Evolutionary conservation across 2,329 filamentous ascomycete species (phyloP), one percentile per base, ranked within the genome.

Genomic region (Epichloe hybrida): DNA sequence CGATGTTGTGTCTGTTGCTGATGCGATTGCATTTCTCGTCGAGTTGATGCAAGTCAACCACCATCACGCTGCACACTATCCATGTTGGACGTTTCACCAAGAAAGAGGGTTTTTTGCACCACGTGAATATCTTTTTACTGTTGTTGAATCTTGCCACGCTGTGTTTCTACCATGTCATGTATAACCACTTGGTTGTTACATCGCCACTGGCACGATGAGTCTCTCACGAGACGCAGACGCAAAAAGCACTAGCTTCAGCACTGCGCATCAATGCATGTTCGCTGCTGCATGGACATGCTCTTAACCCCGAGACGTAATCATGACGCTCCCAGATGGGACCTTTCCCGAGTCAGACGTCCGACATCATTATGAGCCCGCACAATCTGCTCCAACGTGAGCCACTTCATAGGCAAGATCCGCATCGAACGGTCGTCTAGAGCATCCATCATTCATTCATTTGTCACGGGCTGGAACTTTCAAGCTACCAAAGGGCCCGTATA

Each of bases 381-480:
- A 48, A 49, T 49, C 38, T 54, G 54, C 48, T 50, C 52, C 55
- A 52, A 50, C 50, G 50, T 50, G 57, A 55, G 57, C 54, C 49
- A 55, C 49, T 52, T 54, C 44, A 5, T 36, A 1, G 38, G 46
- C 42, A 42, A 37, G n/a, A 23, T 50, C 44, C 43, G 42, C 45
- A 27, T 55, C 53, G 51, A 58, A 53, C 42, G 39, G 13, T 53
- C 54, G 55, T 57, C 56, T 58, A 35, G 27, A 49, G 53, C 51
- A 47, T 55, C 42, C 54, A 51, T 57, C 46, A 38, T 49, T 31
- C 44, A 45, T 27, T 41, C 50, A 52, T 64, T 58, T 60, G 62
- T 62, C 55, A 58, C 64, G 74, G 75, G 74, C 75, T 79, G 76
- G 76, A 78, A 76, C 76, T 79, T 79, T 80, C 69, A 80, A 80